Evolutionary conservation across 2,329 filamentous ascomycete species (phyloP).

Genomic region (Alternaria atra): DNA sequence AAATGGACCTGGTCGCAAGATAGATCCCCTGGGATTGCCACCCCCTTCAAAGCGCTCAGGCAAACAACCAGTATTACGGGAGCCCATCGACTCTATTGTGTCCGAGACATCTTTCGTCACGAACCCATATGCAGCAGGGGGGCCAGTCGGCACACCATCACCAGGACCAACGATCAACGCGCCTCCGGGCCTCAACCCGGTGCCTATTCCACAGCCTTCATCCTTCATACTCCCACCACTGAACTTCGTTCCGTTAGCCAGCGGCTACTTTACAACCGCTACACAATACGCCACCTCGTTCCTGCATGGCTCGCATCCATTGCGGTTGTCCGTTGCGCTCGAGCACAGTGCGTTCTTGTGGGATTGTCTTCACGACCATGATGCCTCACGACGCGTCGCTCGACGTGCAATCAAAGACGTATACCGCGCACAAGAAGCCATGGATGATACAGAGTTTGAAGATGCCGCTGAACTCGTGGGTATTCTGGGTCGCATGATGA

Average conservation of each 20-base stretch:
- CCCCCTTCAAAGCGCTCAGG: slow-evolving; percentile 45
- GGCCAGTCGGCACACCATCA: slow-evolving; percentile 54
- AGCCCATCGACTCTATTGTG: slow-evolving; percentile 59
- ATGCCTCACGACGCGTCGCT: slow-evolving; percentile 78
- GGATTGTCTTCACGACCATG: slow-evolving; percentile 86
- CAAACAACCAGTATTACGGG: slow-evolving; percentile 55
- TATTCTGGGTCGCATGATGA: slow-evolving; percentile 88
- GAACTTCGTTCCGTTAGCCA: slow-evolving; percentile 85
- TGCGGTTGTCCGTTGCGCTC: slow-evolving; percentile 87
- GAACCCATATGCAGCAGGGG: slow-evolving; percentile 56
- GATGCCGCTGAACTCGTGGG: slow-evolving; percentile 90
- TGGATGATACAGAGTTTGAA: slow-evolving; percentile 94
- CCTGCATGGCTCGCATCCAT: slow-evolving; percentile 86
- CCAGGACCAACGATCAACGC: slow-evolving; percentile 52
- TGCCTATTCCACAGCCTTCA: slow-evolving; percentile 58
- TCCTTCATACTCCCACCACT: slow-evolving; percentile 81
- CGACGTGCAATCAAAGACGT: slow-evolving; percentile 87
- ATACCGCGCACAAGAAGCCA: slow-evolving; percentile 87
- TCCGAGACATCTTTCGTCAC: slow-evolving; percentile 62
- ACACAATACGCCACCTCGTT: slow-evolving; percentile 75
- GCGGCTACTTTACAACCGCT: slow-evolving; percentile 81
- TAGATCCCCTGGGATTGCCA: slow-evolving; percentile 36
- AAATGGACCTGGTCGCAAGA: slow-evolving; percentile 37
- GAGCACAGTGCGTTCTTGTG: slow-evolving; percentile 94
- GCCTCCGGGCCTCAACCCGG: slow-evolving; percentile 57